These are phyloP conservation scores for Posidonia australis DNA, from an alignment of 106 monocot species.

Conservation along the genomic window DNA sequence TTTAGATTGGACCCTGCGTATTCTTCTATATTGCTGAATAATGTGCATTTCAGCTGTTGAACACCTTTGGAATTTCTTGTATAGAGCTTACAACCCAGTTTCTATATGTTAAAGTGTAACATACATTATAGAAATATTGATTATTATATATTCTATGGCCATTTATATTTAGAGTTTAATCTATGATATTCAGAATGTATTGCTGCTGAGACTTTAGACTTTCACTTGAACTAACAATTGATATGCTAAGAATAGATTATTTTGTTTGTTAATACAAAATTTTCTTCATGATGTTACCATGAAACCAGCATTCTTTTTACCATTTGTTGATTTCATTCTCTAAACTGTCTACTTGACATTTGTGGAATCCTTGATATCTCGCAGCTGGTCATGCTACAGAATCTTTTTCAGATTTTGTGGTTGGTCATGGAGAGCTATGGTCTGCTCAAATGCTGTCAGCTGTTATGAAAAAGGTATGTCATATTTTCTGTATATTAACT, in stretches of 20 bases:
- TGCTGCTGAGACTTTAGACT: not conserved
- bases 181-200: not conserved
- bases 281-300: too few relatives aligned
- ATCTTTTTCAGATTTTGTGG: slow-evolving; percentile 97
- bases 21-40: too few relatives aligned
- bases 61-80: too few relatives aligned
- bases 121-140: too few relatives aligned
- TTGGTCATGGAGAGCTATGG: slow-evolving; percentile 97
- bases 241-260: too few relatives aligned
- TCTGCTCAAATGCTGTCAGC: slow-evolving; percentile 92
- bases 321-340: not conserved
- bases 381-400: slow-evolving; percentile 99
- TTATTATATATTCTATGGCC: not conserved
- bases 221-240: not conserved
- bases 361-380: not conserved
- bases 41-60: too few relatives aligned
- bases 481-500: slow-evolving; percentile 1
- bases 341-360: not conserved
- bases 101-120: too few relatives aligned
- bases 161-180: not conserved
- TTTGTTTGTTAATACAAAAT: too few relatives aligned
- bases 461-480: slow-evolving; percentile 68
- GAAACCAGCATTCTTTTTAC: too few relatives aligned
- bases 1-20: too few relatives aligned
- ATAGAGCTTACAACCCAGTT: too few relatives aligned